A percentile compares a stretch with the other conserved stretches of the same genome.
These are phyloP conservation scores for Phytophthora ramorum DNA, from an alignment of 352 stramenopile genomes.

Conservation along the genomic window DNA sequence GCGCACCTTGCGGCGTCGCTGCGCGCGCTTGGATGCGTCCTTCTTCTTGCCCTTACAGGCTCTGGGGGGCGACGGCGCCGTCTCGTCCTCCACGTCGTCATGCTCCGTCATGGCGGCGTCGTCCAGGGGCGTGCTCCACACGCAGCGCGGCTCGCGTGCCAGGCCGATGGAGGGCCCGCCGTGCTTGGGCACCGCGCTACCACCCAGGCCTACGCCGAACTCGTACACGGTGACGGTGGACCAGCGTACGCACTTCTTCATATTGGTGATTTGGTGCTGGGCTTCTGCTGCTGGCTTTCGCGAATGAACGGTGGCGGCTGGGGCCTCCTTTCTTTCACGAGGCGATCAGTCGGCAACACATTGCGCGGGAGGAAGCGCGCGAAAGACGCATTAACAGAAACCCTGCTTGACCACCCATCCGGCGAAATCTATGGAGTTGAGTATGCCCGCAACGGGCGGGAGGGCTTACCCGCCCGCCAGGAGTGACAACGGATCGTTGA, in stretches of 20 bases:
- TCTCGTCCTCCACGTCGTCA: constrained; percentile 27
- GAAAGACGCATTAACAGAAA: background rate
- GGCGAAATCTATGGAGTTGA: constrained; percentile 22
- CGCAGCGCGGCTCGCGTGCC: constrained; percentile 47
- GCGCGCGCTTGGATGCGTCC: constrained; percentile 25
- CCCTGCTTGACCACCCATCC: constrained; percentile 24
- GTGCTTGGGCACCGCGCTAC: constrained; percentile 56
- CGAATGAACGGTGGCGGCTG: constrained; percentile 8
- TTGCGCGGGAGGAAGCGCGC: constrained; percentile 9
- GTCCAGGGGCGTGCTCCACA: constrained; percentile 58
- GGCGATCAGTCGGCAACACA: constrained; percentile 1
- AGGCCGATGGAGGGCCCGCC: constrained; percentile 62
- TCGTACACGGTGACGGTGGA: constrained; percentile 73
- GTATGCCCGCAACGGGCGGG: constrained; percentile 13
- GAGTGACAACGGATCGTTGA: background rate
- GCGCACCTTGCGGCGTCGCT: constrained; percentile 53
- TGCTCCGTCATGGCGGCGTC: constrained; percentile 22
- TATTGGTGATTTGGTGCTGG: background rate
- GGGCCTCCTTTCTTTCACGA: constrained; percentile 21
- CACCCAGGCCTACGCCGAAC: constrained; percentile 60
- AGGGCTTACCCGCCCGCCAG: background rate
- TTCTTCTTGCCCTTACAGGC: constrained; percentile 25
- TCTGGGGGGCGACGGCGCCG: background rate
- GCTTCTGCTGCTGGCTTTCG: constrained; percentile 22
- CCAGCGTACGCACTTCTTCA: constrained; percentile 64